phyloP scores from a whole-genome alignment of 305 asterid genomes.

The Fraxinus paxiana region DNA sequence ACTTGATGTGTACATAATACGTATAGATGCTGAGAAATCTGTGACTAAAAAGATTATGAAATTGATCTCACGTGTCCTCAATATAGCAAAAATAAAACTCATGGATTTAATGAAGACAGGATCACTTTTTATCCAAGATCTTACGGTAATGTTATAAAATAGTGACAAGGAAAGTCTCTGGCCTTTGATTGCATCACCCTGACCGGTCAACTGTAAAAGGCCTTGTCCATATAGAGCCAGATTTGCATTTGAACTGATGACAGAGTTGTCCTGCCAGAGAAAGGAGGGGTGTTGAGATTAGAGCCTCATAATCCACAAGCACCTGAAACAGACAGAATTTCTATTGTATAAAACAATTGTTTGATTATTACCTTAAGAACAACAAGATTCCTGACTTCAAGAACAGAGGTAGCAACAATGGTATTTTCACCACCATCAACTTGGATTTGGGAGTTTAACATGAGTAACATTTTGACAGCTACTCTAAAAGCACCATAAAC shows the following conservation, averaged over 20 bases:
- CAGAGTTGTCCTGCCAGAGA: slow-evolving; percentile 70
- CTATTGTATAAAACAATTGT: slow-evolving; percentile 15
- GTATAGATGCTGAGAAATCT: background rate
- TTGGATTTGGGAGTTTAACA: slow-evolving; percentile 82
- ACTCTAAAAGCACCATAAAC: slow-evolving; percentile 93
- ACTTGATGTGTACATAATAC: background rate
- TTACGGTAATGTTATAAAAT: slow-evolving; percentile 87
- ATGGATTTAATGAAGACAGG: slow-evolving; percentile 16
- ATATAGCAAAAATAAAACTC: slow-evolving; percentile 14
- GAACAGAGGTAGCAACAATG: slow-evolving; percentile 72
- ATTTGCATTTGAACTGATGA: slow-evolving; percentile 84
- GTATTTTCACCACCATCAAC: slow-evolving; percentile 82
- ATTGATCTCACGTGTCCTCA: slow-evolving; percentile 9
- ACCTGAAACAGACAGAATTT: slow-evolving; percentile 15
- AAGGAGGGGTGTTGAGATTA: slow-evolving; percentile 15
- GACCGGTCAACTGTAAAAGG: slow-evolving; percentile 67
- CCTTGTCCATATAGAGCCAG: slow-evolving; percentile 92
- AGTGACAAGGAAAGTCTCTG: slow-evolving; percentile 84
- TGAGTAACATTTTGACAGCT: slow-evolving; percentile 88
- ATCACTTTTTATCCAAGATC: slow-evolving; percentile 27
- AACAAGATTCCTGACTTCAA: slow-evolving; percentile 93
- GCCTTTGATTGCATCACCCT: slow-evolving; percentile 89
- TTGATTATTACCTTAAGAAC: slow-evolving; percentile 71
- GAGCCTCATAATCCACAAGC: slow-evolving; percentile 18
- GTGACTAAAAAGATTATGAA: background rate